Conservation (phyloP, 352 stramenopile genomes). For the Globisporangium apiculatum region DNA sequence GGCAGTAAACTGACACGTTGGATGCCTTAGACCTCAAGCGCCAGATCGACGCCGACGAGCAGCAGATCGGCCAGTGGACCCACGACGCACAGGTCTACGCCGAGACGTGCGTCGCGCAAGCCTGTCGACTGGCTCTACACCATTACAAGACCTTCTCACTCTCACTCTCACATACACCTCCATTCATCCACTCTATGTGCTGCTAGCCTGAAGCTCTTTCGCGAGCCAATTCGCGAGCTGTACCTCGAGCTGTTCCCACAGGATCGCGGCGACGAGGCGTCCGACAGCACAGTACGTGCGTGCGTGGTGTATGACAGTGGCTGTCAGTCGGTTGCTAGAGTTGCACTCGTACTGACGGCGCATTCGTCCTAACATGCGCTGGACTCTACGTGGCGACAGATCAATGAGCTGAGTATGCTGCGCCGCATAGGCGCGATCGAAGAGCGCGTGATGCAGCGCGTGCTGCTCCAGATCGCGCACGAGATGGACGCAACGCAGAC, state of each 20-base stretch:
- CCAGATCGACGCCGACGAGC: conserved; percentile 37
- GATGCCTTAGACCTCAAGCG: conserved; percentile 32
- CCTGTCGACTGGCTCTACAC: background rate
- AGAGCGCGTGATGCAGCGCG: conserved; percentile 57
- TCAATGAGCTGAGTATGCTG: conserved; percentile 31
- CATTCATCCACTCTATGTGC: too few species aligned
- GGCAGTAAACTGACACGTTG: too few species aligned
- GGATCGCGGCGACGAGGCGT: conserved; percentile 26
- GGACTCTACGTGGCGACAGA: conserved; percentile 7
- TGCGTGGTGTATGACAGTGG: background rate
- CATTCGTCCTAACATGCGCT: too few species aligned
- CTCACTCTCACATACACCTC: too few species aligned
- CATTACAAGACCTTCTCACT: background rate
- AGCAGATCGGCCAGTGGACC: conserved; percentile 40
- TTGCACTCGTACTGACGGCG: background rate
- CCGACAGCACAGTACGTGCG: conserved; percentile 31
- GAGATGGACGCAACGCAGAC: conserved; percentile 23
- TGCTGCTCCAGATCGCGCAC: conserved; percentile 47
- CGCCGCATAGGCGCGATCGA: conserved; percentile 49
- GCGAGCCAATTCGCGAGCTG: conserved; percentile 46
- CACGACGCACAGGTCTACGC: conserved; percentile 38
- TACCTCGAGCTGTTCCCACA: conserved; percentile 42
- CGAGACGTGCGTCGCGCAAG: conserved; percentile 26
- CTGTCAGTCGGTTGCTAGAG: background rate
- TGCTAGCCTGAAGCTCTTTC: conserved; percentile 38